A percentile compares a stretch with the other conserved stretches of the same genome.
These are phyloP conservation scores for Zychaea mexicana DNA, from an alignment of 371 early-diverging fungal species.

Conservation along the genomic window DNA sequence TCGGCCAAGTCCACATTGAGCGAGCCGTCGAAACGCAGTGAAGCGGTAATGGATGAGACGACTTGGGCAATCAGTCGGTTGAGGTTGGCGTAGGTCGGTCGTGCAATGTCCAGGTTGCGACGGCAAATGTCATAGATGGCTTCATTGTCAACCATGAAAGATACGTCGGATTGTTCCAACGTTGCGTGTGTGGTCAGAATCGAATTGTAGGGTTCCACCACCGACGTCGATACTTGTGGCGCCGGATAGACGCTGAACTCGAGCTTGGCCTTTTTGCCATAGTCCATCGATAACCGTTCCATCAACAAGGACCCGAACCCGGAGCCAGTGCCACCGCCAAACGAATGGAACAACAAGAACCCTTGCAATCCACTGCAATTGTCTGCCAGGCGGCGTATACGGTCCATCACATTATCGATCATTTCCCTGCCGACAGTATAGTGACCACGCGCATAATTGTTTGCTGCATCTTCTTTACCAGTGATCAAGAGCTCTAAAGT, in stretches of 20 bases:
- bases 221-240: slow-evolving; percentile 95
- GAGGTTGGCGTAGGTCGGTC: slow-evolving; percentile 95
- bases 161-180: slow-evolving; percentile 94
- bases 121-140: slow-evolving; percentile 98
- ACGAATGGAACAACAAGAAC: slow-evolving; percentile 97
- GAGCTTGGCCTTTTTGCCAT: slow-evolving; percentile 97
- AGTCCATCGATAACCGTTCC: slow-evolving; percentile 94
- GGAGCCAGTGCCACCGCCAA: slow-evolving; percentile 99
- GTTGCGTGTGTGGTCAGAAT: slow-evolving; percentile 93
- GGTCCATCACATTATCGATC: slow-evolving; percentile 95
- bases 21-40: slow-evolving; percentile 95
- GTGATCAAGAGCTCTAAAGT: slow-evolving; percentile 87
- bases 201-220: slow-evolving; percentile 98
- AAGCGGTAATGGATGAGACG: slow-evolving; percentile 98
- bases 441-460: slow-evolving; percentile 99
- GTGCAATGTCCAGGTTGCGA: slow-evolving; percentile 94
- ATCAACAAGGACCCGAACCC: slow-evolving; percentile 98
- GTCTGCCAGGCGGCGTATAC: slow-evolving; percentile 96
- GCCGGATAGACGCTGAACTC: slow-evolving; percentile 99
- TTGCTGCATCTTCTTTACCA: slow-evolving; percentile 99
- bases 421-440: slow-evolving; percentile 99
- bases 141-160: slow-evolving; percentile 92
- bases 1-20: slow-evolving; percentile 95
- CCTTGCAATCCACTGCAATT: slow-evolving; percentile 98
- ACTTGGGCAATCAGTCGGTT: slow-evolving; percentile 99